Evolutionary conservation across 192 early-diverging fungal species (phyloP).

Genomic region (Dissophora globulifera): DNA sequence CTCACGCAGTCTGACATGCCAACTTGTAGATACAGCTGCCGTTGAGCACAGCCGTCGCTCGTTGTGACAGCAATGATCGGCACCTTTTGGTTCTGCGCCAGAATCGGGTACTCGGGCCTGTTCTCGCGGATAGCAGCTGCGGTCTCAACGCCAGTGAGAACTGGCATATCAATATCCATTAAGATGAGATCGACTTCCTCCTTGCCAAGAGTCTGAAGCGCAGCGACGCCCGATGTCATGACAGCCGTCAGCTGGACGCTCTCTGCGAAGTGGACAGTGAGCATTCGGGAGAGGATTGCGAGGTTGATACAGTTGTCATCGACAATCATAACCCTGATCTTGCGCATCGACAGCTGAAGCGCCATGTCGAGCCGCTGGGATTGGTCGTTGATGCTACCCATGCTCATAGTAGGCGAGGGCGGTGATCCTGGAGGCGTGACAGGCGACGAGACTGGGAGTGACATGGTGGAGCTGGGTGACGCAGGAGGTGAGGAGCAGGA

Average conservation of each 20-base stretch:
- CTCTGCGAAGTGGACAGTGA: slow-evolving; percentile 59
- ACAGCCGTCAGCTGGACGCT: slow-evolving; percentile 44
- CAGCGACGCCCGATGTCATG: slow-evolving; percentile 59
- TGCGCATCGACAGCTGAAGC: slow-evolving; percentile 18
- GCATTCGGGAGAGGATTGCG: slow-evolving; percentile 63
- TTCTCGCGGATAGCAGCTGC: slow-evolving; percentile 59
- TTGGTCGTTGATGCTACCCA: slow-evolving; percentile 29
- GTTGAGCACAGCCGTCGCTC: slow-evolving; percentile 59
- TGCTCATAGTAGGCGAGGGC: slow-evolving; percentile 36
- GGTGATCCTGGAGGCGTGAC: slow-evolving; percentile 47
- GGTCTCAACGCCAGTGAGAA: slow-evolving; percentile 68
- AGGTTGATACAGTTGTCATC: slow-evolving; percentile 80
- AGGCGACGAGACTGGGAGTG: slow-evolving; percentile 1
- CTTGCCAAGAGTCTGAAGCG: slow-evolving; percentile 53
- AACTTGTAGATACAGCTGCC: slow-evolving; percentile 55
- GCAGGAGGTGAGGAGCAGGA: too few species aligned
- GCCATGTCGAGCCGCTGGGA: slow-evolving; percentile 7
- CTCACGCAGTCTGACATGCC: slow-evolving; percentile 68
- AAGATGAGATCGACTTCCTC: slow-evolving; percentile 65
- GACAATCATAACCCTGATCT: slow-evolving; percentile 60
- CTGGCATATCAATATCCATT: slow-evolving; percentile 80
- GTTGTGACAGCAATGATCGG: slow-evolving; percentile 76
- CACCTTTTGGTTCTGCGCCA: slow-evolving; percentile 59
- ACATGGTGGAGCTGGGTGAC: not conserved
- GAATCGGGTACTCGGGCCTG: slow-evolving; percentile 36